Evolutionary conservation across 441 rosid species (phyloP).

Genomic region (Mallotus repandus): DNA sequence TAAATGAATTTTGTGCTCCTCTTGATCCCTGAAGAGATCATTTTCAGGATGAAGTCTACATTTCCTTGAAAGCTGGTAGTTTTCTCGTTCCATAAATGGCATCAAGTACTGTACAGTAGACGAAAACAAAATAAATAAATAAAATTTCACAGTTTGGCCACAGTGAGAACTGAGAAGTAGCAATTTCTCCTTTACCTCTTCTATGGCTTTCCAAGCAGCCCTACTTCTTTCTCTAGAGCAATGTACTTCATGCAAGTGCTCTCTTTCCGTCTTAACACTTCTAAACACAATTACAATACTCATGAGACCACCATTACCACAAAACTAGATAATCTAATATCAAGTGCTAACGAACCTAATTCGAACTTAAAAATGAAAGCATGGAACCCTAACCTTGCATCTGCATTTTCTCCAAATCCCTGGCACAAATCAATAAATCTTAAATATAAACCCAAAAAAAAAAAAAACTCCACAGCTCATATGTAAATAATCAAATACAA

Average conservation of each 20-base stretch:
- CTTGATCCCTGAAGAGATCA: constrained; percentile 89
- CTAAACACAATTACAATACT: constrained; percentile 30
- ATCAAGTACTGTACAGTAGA: constrained; percentile 61
- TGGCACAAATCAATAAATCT: constrained; percentile 12
- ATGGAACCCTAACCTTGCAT: constrained; percentile 14
- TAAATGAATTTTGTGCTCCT: constrained; percentile 74
- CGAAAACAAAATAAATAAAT: neutral
- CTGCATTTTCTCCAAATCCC: constrained; percentile 12
- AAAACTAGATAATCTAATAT: neutral
- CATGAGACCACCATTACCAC: neutral
- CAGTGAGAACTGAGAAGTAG: neutral
- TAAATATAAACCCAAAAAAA: neutral
- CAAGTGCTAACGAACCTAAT: neutral
- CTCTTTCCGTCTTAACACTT: constrained; percentile 40
- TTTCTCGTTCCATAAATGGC: constrained; percentile 84
- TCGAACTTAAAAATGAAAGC: neutral
- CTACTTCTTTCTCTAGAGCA: constrained; percentile 92
- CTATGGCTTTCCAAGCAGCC: constrained; percentile 76
- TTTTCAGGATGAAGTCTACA: constrained; percentile 87
- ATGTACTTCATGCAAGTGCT: constrained; percentile 57
- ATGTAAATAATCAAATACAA: neutral
- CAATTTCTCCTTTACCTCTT: constrained; percentile 49
- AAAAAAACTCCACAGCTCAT: neutral
- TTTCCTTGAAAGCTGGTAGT: constrained; percentile 48
- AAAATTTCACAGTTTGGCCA: neutral